phyloP scores from a whole-genome alignment of 1,284 basidiomycete species.

The Boletus sp. region DNA sequence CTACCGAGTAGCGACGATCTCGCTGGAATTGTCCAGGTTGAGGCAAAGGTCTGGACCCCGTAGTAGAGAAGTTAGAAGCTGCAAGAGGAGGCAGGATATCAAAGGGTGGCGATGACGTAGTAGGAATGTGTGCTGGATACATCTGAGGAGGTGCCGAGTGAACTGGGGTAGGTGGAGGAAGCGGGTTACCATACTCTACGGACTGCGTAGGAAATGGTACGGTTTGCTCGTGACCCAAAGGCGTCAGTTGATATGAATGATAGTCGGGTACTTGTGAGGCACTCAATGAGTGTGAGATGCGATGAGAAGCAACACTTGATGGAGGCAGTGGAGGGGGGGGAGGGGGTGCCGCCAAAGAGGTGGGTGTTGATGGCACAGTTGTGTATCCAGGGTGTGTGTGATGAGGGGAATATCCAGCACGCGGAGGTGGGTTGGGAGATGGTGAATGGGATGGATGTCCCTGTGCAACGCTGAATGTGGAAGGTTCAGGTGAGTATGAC shows the following conservation, averaged over 20 bases:
- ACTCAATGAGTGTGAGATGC: slow-evolving; percentile 27
- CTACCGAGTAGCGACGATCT: slow-evolving; percentile 37
- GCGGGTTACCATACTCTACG: slow-evolving; percentile 19
- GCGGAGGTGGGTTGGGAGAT: slow-evolving; percentile 19
- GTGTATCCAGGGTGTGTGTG: slow-evolving; percentile 34
- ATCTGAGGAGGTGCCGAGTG: slow-evolving; percentile 28
- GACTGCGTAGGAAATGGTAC: slow-evolving; percentile 29
- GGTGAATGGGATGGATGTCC: slow-evolving; percentile 36
- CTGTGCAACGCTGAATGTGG: slow-evolving; percentile 43
- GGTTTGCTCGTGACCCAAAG: slow-evolving; percentile 23
- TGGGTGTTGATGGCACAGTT: slow-evolving; percentile 6
- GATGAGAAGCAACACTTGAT: slow-evolving; percentile 18
- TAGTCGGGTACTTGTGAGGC: slow-evolving; percentile 27
- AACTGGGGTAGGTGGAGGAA: slow-evolving; percentile 25
- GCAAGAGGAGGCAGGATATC: slow-evolving; percentile 33
- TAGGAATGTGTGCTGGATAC: slow-evolving; percentile 31
- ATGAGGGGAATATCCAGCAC: slow-evolving; percentile 31
- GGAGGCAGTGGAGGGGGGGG: slow-evolving; percentile 14
- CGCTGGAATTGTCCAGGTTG: slow-evolving; percentile 36
- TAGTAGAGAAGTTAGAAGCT: slow-evolving; percentile 34
- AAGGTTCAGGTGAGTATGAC: slow-evolving; percentile 48
- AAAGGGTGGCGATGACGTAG: slow-evolving; percentile 35
- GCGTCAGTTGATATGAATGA: slow-evolving; percentile 24
- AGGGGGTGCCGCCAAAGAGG: slow-evolving; percentile 5
- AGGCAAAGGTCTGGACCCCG: slow-evolving; percentile 58